Evolutionary conservation across 2,329 filamentous ascomycete genomes (phyloP), one percentile per base, ranked within the genome.

Genomic region (Colletotrichum cuscutae): DNA sequence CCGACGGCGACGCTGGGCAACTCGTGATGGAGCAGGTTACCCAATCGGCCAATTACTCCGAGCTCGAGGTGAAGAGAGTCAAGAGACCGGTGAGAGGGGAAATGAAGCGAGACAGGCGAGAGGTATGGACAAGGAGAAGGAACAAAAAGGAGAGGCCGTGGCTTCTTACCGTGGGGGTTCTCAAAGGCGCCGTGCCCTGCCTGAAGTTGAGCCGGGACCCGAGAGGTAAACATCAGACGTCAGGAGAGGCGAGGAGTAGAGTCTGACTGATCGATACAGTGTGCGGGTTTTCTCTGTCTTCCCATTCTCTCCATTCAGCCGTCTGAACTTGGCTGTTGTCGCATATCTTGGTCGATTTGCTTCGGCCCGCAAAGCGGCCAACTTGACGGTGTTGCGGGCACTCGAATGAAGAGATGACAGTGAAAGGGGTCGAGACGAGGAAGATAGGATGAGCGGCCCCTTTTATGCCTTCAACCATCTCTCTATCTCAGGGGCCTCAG

Each of bases 121-220:
- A 46, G 11, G 26, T 30, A 46, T 12, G 12, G 24, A 28, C 8
- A 52, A 15, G 26, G 57, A 49, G 46, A 42, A 42, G 8, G 49
- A 68, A 57, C 52, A 13, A 65, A 63, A 72, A 58, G 42, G 59
- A 57, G 68, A 63, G 19, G 26, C 56, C n/a, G 53, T 53, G 63
- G 54, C 52, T 68, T 46, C 32, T 57, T 70, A 70, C 70, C 70
- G 70, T 70, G 70, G 70, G 65, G 65, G 65, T 32, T 26, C 56
- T 35, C 58, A 28, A n/a, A 22, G 49, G 30, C 42, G 63, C 54
- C 26, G 62, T 64, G 59, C 59, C 42, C 46, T 54, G 46, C 52
- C 26, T 28, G 24, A 56, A 15, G 52, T 46, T 8, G 26, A 59
- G 66, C 61, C 46, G 60, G 56, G 26, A n/a, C 30, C 66, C 60